Base-by-base conservation (phyloP, 139 green algal genomes). In the Auxenochlorella protothecoides region DNA sequence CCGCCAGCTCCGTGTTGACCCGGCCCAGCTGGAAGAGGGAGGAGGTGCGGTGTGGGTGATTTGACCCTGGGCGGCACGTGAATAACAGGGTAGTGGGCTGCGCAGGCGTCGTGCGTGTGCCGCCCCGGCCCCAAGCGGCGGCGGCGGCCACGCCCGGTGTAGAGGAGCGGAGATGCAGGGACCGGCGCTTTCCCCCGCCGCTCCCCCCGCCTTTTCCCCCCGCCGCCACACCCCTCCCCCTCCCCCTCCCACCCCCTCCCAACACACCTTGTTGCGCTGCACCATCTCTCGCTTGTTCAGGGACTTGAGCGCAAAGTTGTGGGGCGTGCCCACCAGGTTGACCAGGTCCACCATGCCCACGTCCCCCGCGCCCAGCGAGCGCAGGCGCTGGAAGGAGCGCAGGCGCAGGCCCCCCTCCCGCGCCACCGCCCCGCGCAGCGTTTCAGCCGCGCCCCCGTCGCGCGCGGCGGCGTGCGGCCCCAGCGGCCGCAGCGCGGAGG, bases 261-360 rank as follows among this genome's bases (percentile, higher is more conserved):
- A 13, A 5, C 63, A 15, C 68, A 78, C 77, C 66, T 83, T 83
- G 70, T 83, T 83, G 10, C 78, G 60, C 68, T 99, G 93, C 65
- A 95, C 72, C 89, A 99, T 98, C 80, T 98, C 93, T 67, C 83
- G 83, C 87, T 99, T 99, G 80, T 97, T 87, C 76, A 98, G 85
- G 9, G 85, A 91, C 84, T 97, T 96, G 87, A 97, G 92, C 5
- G 91, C 91, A 75, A 93, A 96, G 74, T 71, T 74, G 70, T 52
- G 68, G 66, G 11, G 5, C 27, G 59, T 55, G 53, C 65, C 77
- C 53, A 5, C 65, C 57, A 98, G 84, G 78, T 93, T 74, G 57
- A 98, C 94, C 69, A 98, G 82, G 78, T 97, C 92, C 53, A 98
- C 94, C 65, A 92, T 84, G 61, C 89, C 92, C 59, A 97, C 89